Percentiles rank a stretch among this genome's conserved stretches.
Evolutionary conservation across 306 rosid species (phyloP).

Genomic region (Acacia melanoxylon): DNA sequence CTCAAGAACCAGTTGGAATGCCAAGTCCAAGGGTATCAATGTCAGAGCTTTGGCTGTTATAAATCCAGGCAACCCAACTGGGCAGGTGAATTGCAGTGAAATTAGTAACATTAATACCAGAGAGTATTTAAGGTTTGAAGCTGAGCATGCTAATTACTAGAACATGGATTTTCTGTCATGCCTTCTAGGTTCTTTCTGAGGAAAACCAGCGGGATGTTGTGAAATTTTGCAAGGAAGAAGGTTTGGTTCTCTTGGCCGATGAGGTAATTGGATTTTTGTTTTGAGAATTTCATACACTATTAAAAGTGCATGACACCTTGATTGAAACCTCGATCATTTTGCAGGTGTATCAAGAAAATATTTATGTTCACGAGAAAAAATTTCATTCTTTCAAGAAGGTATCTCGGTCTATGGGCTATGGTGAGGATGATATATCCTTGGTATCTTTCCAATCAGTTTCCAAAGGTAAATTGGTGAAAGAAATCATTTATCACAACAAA

Average conservation of each 20-base stretch:
- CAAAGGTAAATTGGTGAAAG: slow-evolving; percentile 44
- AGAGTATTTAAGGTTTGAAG: background rate
- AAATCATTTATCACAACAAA: background rate
- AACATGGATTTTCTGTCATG: slow-evolving; percentile 1
- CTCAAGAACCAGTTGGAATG: slow-evolving; percentile 64
- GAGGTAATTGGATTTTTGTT: slow-evolving; percentile 55
- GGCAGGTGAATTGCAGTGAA: slow-evolving; percentile 11
- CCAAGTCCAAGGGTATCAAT: slow-evolving; percentile 77
- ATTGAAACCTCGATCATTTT: background rate
- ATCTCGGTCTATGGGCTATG: slow-evolving; percentile 64
- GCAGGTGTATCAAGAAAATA: slow-evolving; percentile 73
- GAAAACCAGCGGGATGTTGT: slow-evolving; percentile 76
- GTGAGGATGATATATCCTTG: slow-evolving; percentile 54
- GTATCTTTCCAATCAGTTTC: slow-evolving; percentile 75
- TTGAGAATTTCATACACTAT: background rate
- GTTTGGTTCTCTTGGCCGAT: slow-evolving; percentile 93
- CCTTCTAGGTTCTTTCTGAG: slow-evolving; percentile 64
- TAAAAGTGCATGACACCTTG: background rate
- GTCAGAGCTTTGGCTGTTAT: slow-evolving; percentile 95
- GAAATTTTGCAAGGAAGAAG: slow-evolving; percentile 83
- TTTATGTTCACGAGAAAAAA: slow-evolving; percentile 60
- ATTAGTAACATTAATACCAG: background rate
- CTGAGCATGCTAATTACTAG: background rate
- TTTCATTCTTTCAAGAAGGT: slow-evolving; percentile 72
- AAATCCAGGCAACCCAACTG: slow-evolving; percentile 97